Percentiles rank a stretch among this genome's conserved stretches.
Conservation (phyloP, 2,329 filamentous ascomycete species). For the Cladorrhinum sp. region DNA sequence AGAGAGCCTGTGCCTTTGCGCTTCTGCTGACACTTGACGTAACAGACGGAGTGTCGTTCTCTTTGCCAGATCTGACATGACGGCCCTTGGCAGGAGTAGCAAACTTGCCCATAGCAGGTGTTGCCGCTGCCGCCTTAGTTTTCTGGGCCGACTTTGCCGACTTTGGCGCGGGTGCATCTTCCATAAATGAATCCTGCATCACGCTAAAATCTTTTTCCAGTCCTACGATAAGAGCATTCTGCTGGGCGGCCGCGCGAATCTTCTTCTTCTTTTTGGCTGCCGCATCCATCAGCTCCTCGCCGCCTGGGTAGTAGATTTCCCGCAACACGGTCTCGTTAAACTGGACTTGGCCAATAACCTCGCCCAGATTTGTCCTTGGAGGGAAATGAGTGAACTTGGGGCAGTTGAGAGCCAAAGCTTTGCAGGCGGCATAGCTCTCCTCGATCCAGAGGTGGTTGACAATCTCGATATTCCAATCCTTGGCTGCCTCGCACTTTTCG, state of each 20-base stretch:
- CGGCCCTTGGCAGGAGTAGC: slow-evolving; percentile 44
- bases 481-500: slow-evolving; percentile 89
- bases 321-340: slow-evolving; percentile 63
- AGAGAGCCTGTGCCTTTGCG: slow-evolving; percentile 81
- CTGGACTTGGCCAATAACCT: slow-evolving; percentile 85
- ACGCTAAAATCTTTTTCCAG: slow-evolving; percentile 45
- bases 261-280: slow-evolving; percentile 48
- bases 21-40: slow-evolving; percentile 71
- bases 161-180: slow-evolving; percentile 32
- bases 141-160: slow-evolving; percentile 14
- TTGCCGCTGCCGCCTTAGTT: slow-evolving; percentile 20
- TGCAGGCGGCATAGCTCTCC: slow-evolving; percentile 90
- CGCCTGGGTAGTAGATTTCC: slow-evolving; percentile 67
- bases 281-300: slow-evolving; percentile 43
- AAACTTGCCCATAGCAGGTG: slow-evolving; percentile 22
- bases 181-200: slow-evolving; percentile 44
- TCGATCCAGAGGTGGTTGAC: slow-evolving; percentile 97
- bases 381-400: slow-evolving; percentile 84
- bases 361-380: slow-evolving; percentile 81
- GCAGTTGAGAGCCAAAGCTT: slow-evolving; percentile 68
- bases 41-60: slow-evolving; percentile 75
- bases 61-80: slow-evolving; percentile 62
- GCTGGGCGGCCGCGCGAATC: slow-evolving; percentile 48
- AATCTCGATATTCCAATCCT: slow-evolving; percentile 87
- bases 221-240: slow-evolving; percentile 47